Evolutionary conservation across 495 filamentous ascomycete species (phyloP), one percentile per base, ranked within the genome.

Genomic region (Aspergillus sclerotiicarbonarius): DNA sequence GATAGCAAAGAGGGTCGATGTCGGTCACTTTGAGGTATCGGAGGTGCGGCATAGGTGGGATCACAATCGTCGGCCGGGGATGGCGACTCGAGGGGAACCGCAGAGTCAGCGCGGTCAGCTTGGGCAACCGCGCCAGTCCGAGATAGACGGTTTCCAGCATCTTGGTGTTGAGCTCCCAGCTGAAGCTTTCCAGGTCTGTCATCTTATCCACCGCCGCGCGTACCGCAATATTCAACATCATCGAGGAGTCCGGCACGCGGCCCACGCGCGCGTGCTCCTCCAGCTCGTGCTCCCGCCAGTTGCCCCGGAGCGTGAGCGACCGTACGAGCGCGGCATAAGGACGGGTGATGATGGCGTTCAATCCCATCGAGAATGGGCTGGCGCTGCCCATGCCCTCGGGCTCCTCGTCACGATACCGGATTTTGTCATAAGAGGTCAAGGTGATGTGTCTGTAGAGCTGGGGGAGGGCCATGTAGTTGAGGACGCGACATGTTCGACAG

Each of bases 381-480:
- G 79, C 82, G 50, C 78, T 78, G 18, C 84, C 84, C 70, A 79
- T 84, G 15, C 83, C 84, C 68, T 86, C 83, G 7, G 83, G 80
- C 53, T 77, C 65, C 37, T 84, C 83, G 61, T 78, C 76, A 47
- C 78, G 74, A 62, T 86, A 87, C 50, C 83, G 82, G 33, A 87
- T 84, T 41, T 78, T 75, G 43, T 81, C 71, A 68, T 87, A 87
- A 35, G 83, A 85, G 46, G 75, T 81, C 18, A 87, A 72, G 19
- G 76, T 78, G 31, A 87, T 71, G 59, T 72, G 71, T 63, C 71
- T 72, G 65, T 87, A 87, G 25, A 87, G 78, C 61, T 80, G 81
- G 7, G 84, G 84, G 3, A 86, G 72, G 45, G 79, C 72, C 82
- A 87, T 86, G 62, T 87, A 87, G 60, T 87, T 83, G 63, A 87